Base-by-base conservation (phyloP, 2,329 filamentous ascomycete genomes). In the Geosmithia flava region DNA sequence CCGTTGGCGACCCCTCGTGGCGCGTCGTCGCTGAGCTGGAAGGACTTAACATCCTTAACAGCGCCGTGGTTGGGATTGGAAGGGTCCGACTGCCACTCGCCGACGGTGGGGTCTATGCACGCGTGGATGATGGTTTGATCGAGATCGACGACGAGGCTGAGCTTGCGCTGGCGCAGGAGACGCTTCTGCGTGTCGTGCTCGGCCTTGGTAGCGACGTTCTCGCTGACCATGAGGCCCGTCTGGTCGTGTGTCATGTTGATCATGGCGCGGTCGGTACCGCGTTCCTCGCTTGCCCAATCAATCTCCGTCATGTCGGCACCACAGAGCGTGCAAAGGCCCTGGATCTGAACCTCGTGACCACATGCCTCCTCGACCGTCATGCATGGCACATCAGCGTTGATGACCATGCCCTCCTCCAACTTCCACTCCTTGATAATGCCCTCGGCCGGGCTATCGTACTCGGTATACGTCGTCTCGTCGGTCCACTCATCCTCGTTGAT, bases 61-160 rank as follows among this genome's bases (percentile, higher is more conserved):
- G 90, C 87, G 19, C 86, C 80, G 63, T 96, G 82, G 58, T 98
- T 98, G 17, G 93, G 89, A 56, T 95, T 96, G 3, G 80, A 75
- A 20, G 83, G 80, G 62, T 98, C 90, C 46, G 80, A 76, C 71
- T 95, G 87, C 93, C 93, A 98, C 63, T 98, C 91, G 53, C 84
- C 89, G 48, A 98, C 83, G 0, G 93, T 98, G 7, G 90, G 91
- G 56, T 98, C 93, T 58, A 97, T 94, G 52, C 89, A 95, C 23
- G 93, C 93, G 64, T 98, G 93, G 55, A 98, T 98, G 58, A 98
- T 93, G 49, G 93, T 98, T 70, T 97, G 91, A 62, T 98, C 93
- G 48, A 98, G 74, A 72, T 98, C 93, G 56, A 98, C 93, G 23
- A 98, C 93, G 43, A 98, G 75, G 44, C 87, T 95, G 43, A 98